phyloP scores from a whole-genome alignment of 805 yeast species.

The Brettanomyces anomalus region DNA sequence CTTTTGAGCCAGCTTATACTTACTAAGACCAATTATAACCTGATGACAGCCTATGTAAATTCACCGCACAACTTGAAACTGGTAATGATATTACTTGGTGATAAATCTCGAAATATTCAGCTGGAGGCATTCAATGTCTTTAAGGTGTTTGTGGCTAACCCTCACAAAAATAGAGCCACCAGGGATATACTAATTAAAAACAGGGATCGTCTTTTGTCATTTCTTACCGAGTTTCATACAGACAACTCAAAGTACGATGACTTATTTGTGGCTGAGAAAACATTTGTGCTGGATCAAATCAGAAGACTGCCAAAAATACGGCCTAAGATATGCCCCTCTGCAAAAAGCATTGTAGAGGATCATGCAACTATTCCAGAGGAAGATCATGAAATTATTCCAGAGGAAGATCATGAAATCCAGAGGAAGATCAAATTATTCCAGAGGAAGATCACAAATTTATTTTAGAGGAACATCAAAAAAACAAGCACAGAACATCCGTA shows the following conservation, averaged over 20 bases:
- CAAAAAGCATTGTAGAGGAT: background rate
- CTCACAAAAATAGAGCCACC: constrained; percentile 73
- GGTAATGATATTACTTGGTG: constrained; percentile 78
- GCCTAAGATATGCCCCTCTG: background rate
- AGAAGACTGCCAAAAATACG: constrained; percentile 58
- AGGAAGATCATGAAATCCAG: no score
- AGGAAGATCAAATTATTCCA: background rate
- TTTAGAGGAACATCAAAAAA: no score
- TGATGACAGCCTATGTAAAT: constrained; percentile 71
- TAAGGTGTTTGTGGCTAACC: constrained; percentile 94
- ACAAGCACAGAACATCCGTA: no score
- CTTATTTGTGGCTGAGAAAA: constrained; percentile 67
- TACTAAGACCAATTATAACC: constrained; percentile 57
- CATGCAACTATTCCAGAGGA: background rate
- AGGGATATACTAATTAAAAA: constrained; percentile 78
- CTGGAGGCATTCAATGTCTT: constrained; percentile 88
- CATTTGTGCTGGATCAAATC: constrained; percentile 69
- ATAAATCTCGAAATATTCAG: constrained; percentile 83
- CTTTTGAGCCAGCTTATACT: constrained; percentile 65
- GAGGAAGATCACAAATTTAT: no score
- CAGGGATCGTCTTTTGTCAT: constrained; percentile 63
- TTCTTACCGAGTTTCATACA: constrained; percentile 57
- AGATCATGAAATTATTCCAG: no score
- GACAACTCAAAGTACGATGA: constrained; percentile 46
- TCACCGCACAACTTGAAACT: constrained; percentile 77